Conservation (phyloP, 331 rosid species). For the Quercus tomentella region DNA sequence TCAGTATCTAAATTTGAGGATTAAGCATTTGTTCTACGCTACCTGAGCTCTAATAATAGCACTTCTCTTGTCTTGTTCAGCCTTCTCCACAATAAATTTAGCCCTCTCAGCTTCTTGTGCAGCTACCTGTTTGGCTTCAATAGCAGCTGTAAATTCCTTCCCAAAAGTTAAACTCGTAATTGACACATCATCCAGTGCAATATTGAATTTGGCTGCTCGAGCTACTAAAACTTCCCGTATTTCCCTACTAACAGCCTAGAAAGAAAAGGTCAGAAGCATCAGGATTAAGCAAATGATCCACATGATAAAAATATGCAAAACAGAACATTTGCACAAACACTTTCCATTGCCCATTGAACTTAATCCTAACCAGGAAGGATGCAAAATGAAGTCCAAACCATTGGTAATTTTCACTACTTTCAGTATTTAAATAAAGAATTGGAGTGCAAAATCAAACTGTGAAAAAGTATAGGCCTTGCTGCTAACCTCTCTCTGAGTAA, state of each 20-base stretch:
- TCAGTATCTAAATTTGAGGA: not conserved
- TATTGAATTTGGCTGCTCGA: constrained; percentile 72
- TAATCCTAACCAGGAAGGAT: not conserved
- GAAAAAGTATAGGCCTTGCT: not conserved
- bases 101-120: constrained; percentile 98
- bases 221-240: constrained; percentile 69
- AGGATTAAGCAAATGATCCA: not conserved
- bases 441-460: not conserved
- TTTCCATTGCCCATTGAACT: not conserved
- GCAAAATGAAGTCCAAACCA: not conserved
- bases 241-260: constrained; percentile 81
- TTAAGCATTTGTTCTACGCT: constrained; percentile 12
- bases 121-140: constrained; percentile 96
- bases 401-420: not conserved
- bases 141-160: constrained; percentile 78
- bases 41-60: constrained; percentile 90
- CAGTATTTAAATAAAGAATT: constrained; percentile 2
- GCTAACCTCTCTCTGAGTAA: constrained; percentile 86
- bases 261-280: not conserved
- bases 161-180: constrained; percentile 72
- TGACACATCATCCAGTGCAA: constrained; percentile 90
- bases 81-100: constrained; percentile 79
- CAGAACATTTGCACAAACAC: not conserved
- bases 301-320: not conserved
- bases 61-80: constrained; percentile 89